phyloP scores from a whole-genome alignment of 805 yeast species.

The Maudiozyma serrabonitensis region DNA sequence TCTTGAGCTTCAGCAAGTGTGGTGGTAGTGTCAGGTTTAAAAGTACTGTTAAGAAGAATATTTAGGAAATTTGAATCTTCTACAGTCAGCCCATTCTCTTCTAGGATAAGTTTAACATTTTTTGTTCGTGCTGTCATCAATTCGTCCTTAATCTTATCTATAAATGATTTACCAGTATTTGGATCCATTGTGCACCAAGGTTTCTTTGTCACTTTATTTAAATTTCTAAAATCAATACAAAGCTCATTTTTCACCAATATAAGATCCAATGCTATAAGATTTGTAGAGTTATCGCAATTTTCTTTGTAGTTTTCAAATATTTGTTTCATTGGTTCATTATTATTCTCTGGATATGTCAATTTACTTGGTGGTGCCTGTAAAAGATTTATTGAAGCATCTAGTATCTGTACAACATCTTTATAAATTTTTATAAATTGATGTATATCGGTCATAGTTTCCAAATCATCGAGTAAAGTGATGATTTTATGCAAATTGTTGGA shows the following conservation, averaged over 20 bases:
- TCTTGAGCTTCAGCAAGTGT: slow-evolving; percentile 37
- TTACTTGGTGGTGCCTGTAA: slow-evolving; percentile 43
- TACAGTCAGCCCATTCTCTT: slow-evolving; percentile 29
- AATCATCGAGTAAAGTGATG: slow-evolving; percentile 24
- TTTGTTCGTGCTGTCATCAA: slow-evolving; percentile 37
- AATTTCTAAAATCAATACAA: slow-evolving; percentile 46
- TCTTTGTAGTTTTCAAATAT: slow-evolving; percentile 31
- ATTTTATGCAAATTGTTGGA: slow-evolving; percentile 16
- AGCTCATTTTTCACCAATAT: slow-evolving; percentile 53
- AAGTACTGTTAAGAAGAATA: slow-evolving; percentile 24
- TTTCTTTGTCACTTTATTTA: slow-evolving; percentile 38
- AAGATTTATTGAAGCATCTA: slow-evolving; percentile 8
- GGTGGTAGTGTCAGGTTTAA: slow-evolving; percentile 23
- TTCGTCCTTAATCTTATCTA: slow-evolving; percentile 48
- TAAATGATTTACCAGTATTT: slow-evolving; percentile 39
- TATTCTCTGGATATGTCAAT: slow-evolving; percentile 48
- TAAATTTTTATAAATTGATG: slow-evolving; percentile 16
- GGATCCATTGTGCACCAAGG: slow-evolving; percentile 54
- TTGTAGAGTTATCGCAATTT: slow-evolving; percentile 22
- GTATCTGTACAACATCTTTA: neutral
- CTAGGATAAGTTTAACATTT: slow-evolving; percentile 32
- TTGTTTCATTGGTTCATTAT: slow-evolving; percentile 36
- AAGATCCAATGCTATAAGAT: slow-evolving; percentile 42
- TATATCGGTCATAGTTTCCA: slow-evolving; percentile 33
- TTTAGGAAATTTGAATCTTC: slow-evolving; percentile 26